Evolutionary conservation across 202 grass and related monocot species (phyloP), one percentile per base, ranked within the genome.

Genomic region (Tripidium arundinaceum): DNA sequence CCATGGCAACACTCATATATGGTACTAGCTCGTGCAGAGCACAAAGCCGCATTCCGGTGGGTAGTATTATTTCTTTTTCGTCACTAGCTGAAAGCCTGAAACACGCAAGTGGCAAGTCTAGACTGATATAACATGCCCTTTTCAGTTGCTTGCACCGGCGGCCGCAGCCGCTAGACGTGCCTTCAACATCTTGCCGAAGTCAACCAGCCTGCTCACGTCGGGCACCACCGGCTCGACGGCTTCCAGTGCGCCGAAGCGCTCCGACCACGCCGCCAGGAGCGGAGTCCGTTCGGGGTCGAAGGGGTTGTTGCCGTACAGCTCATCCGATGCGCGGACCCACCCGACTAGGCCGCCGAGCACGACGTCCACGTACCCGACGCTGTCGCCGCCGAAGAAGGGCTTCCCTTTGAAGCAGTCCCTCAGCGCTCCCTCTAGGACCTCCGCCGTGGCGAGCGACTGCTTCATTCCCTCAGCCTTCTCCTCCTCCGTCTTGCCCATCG

Each of bases 311-410:
- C 78, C 78, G 3, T 81, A 0, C 4, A 76, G 11, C 24, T 25
- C 85, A 19, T 47, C 67, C 0, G 0, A 5, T 0, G 63, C 43
- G 8, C 25, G 76, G 11, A 75, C 41, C 79, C 87, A 86, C 5
- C 25, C 33, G 5, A 89, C 8, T 7, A 86, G 7, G 18, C 83
- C 38, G 15, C 90, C 90, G 14, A 92, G 74, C 62, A 37, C n/a
- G 50, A 92, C 50, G 70, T 92, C 86, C 14, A 92, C 34, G 24
- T 73, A 86, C 10, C 86, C 79, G 36, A 29, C 34, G 67, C 5
- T 33, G 64, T 84, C 83, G 31, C 90, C 83, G 19, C 86, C 86
- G 8, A 92, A 92, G 79, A 89, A 89, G 7, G 60, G 33, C 45
- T 65, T 89, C 36, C 85, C 78, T 59, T 69, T 82, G 50, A 10